Evolutionary conservation across 2,329 filamentous ascomycete genomes (phyloP).

Genomic region (Herpotrichia juniperi): DNA sequence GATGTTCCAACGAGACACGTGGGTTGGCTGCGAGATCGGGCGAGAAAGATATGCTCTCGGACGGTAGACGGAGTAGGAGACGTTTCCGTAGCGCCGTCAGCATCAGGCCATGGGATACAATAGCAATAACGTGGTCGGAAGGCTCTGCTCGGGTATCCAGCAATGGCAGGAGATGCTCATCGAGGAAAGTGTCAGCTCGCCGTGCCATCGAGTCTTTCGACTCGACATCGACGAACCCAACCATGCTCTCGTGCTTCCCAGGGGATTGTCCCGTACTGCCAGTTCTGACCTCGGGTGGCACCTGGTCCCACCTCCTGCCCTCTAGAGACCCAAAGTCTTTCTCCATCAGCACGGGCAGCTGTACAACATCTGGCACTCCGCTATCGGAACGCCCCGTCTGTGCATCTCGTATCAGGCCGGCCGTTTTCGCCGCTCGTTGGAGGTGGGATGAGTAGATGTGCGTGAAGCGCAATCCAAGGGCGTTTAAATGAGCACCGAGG

Average conservation of each 20-base stretch:
- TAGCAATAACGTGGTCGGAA: conserved; percentile 57
- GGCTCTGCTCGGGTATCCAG: conserved; percentile 43
- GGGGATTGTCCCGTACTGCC: conserved; percentile 49
- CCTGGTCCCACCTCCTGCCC: conserved; percentile 62
- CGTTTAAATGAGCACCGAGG: conserved; percentile 70
- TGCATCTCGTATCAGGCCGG: conserved; percentile 66
- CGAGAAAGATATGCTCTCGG: conserved; percentile 52
- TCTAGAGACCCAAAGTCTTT: conserved; percentile 77
- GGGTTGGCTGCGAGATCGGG: conserved; percentile 48
- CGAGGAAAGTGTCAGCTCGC: conserved; percentile 71
- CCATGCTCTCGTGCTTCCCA: conserved; percentile 48
- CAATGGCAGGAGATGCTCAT: conserved; percentile 66
- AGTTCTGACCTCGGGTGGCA: conserved; percentile 43
- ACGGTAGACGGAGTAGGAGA: conserved; percentile 63
- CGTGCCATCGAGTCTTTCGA: conserved; percentile 68
- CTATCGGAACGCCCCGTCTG: conserved; percentile 44
- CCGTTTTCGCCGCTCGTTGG: conserved; percentile 74
- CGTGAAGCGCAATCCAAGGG: conserved; percentile 68
- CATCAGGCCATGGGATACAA: conserved; percentile 86
- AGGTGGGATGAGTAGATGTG: conserved; percentile 80
- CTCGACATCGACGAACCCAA: conserved; percentile 66
- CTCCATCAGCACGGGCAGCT: conserved; percentile 62
- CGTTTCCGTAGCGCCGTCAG: conserved; percentile 71
- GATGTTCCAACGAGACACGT: conserved; percentile 54
- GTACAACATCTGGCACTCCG: conserved; percentile 26